Conservation (phyloP, 225 moss, liverwort and hornwort species). For the Anthoceros angustus region DNA sequence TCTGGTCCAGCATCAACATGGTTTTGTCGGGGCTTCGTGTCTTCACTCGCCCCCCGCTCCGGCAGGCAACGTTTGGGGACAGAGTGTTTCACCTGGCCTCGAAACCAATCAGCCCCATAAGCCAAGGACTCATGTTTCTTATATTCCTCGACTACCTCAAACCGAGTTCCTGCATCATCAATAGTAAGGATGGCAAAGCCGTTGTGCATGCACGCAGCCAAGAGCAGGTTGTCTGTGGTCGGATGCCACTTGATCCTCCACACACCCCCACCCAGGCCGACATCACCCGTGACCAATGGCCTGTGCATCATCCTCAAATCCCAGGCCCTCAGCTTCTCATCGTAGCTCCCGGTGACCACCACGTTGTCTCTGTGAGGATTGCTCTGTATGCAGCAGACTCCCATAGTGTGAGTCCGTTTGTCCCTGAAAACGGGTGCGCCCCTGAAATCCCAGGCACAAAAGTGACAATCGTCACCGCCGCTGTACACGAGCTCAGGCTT, state of each 20-base stretch:
- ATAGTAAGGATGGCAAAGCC: slow-evolving; percentile 49
- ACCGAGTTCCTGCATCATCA: slow-evolving; percentile 11
- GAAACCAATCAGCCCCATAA: slow-evolving; percentile 79
- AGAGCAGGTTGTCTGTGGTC: slow-evolving; percentile 18
- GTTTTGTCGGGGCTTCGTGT: background rate
- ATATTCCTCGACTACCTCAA: slow-evolving; percentile 45
- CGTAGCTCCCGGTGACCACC: slow-evolving; percentile 66
- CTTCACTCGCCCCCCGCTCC: background rate
- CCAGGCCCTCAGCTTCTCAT: slow-evolving; percentile 55
- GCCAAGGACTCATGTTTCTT: slow-evolving; percentile 47
- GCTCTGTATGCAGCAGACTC: slow-evolving; percentile 62
- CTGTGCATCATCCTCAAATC: slow-evolving; percentile 45
- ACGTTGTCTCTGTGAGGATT: slow-evolving; percentile 38
- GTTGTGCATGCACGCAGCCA: slow-evolving; percentile 87
- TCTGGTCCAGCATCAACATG: background rate
- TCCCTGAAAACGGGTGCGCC: slow-evolving; percentile 32
- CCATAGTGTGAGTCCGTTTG: slow-evolving; percentile 59
- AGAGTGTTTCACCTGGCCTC: slow-evolving; percentile 12
- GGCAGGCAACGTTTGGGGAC: background rate
- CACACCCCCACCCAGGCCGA: slow-evolving; percentile 71
- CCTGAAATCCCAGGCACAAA: slow-evolving; percentile 61
- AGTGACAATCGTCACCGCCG: slow-evolving; percentile 77
- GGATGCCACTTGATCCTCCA: slow-evolving; percentile 97
- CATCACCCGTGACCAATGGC: slow-evolving; percentile 21
- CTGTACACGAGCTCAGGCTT: slow-evolving; percentile 42